Base-by-base conservation (phyloP, 768 basidiomycete genomes). In the Russula earlei region DNA sequence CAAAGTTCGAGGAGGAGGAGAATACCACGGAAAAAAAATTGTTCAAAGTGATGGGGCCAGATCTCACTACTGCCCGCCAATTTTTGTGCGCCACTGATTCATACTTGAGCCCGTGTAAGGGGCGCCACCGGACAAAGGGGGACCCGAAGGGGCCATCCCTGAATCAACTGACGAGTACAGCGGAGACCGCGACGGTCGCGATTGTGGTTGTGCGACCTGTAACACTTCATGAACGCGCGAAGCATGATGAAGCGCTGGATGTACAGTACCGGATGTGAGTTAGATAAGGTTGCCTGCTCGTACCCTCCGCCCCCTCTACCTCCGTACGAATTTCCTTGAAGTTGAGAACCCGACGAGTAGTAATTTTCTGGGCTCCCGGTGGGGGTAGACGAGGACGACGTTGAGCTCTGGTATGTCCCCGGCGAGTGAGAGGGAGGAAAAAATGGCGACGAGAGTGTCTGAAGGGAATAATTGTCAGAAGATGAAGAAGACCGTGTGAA, bases 381-480 rank as follows among this genome's bases (percentile, higher is more conserved):
- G 14, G 48, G 46, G 19, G 60, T 48, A 24, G 56, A 49, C 20
- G 60, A 44, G 17, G 60, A 60, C 17, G 58, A 58, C 0, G 60
- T 29, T 4, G 57, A 58, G n/a, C 56, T 54, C 40, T 40, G 56
- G 34, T 61, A 61, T 17, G 42, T 41, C 25, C 54, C 56, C 14
- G 56, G 55, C 11, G 59, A 58, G 46, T 60, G 58, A 34, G 58
- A 45, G 22, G 58, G 45, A n/a, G 60, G 58, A 49, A 61, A 61
- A 38, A 61, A 59, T 19, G 58, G 52, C 25, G 60, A 61, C 17
- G 60, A 47, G 22, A 61, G 60, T 27, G 60, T 50, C 53, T 55
- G 60, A 34, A 54, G 53, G n/a, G 58, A 54, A 33, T 44, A 60
- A 34, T 20, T 22, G 53, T 48, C 47, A 55, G 58, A 60, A 47